Evolutionary conservation across 2,329 filamentous ascomycete genomes (phyloP), one percentile per base, ranked within the genome.

Genomic region (Neophaeococcomyces aloes): DNA sequence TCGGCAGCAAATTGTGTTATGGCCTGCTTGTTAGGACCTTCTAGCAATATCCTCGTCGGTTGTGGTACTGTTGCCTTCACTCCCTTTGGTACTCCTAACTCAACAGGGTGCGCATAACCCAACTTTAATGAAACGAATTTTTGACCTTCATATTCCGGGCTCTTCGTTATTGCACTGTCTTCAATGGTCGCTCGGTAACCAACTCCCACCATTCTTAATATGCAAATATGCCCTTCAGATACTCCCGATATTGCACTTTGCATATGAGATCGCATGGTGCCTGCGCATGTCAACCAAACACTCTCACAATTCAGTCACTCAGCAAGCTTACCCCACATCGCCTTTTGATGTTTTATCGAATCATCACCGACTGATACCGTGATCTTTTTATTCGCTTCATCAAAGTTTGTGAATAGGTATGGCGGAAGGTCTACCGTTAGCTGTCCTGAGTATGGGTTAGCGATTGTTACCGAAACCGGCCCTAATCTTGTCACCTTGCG

Each of bases 31-130:
- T 96, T 78, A 41, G 81, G 74, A 7, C 91, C 87, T 68, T 98
- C 87, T 30, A 98, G 68, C 56, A 98, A 67, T 54, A 98, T 86
- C 47, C 88, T 79, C 27, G 91, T 98, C 32, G 89, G 87, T 64
- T 93, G 83, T 29, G 91, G 88, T 47, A 83, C 84, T 64, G 81
- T 89, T 14, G 88, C 91, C 59, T 76, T 87, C 34, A 98, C 79
- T 19, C 88, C 87, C 54, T 72, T 58, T 1, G 91, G 91, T 37
- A 96, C 78, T 3, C 79, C 79, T 59, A 95, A 72, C 66, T 98
- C 89, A 52, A 98, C 85, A 0, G 89, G 84, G 71, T 98, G 91
- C 50, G 89, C 94, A 67, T 87, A 98, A 46, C 91, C 91, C 44
- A 98, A 84, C 73, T 96, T 96, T 53, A 98, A 70, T 50, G 83